Percentiles rank a stretch among this genome's conserved stretches.
phyloP scores from a whole-genome alignment of 192 early-diverging fungal species.

The Backusella australiensis region DNA sequence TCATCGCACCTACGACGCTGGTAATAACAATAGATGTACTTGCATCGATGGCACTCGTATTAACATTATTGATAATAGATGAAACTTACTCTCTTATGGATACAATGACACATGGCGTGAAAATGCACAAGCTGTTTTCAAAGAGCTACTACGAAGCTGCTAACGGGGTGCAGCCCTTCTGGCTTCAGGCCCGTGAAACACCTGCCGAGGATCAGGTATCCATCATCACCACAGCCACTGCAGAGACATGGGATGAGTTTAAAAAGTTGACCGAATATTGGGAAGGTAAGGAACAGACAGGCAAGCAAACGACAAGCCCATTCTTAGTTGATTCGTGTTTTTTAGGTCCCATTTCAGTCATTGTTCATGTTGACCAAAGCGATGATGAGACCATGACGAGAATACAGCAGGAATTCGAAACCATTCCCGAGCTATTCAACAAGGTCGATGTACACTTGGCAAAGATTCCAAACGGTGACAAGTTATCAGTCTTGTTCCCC shows the following conservation, averaged over 20 bases:
- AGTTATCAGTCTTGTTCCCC: slow-evolving; percentile 17
- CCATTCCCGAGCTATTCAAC: slow-evolving; percentile 1
- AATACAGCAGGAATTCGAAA: slow-evolving; percentile 4
- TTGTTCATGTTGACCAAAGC: slow-evolving; percentile 42
- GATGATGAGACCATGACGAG: slow-evolving; percentile 11
- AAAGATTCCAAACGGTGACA: slow-evolving; percentile 11
- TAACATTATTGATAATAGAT: slow-evolving; percentile 2
- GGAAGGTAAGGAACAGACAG: slow-evolving; percentile 37
- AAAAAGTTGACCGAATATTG: slow-evolving; percentile 45
- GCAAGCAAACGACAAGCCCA: neutral
- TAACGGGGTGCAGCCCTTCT: slow-evolving; percentile 30
- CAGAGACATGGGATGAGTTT: slow-evolving; percentile 44
- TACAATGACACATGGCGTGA: slow-evolving; percentile 30
- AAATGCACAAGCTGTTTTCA: slow-evolving; percentile 36
- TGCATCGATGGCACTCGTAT: no score
- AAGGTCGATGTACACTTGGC: slow-evolving; percentile 51
- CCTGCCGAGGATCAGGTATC: slow-evolving; percentile 47
- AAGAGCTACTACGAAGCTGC: slow-evolving; percentile 24
- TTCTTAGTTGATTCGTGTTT: neutral
- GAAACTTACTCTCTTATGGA: slow-evolving; percentile 24
- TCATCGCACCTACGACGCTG: slow-evolving; percentile 34
- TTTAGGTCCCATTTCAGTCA: slow-evolving; percentile 52
- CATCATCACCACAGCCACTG: slow-evolving; percentile 44
- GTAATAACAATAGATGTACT: neutral
- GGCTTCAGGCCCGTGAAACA: slow-evolving; percentile 25